Percentiles rank a stretch among this genome's conserved stretches.
Evolutionary conservation across 257 asterid species (phyloP).

Genomic region (Fraxinus quadrangulata): DNA sequence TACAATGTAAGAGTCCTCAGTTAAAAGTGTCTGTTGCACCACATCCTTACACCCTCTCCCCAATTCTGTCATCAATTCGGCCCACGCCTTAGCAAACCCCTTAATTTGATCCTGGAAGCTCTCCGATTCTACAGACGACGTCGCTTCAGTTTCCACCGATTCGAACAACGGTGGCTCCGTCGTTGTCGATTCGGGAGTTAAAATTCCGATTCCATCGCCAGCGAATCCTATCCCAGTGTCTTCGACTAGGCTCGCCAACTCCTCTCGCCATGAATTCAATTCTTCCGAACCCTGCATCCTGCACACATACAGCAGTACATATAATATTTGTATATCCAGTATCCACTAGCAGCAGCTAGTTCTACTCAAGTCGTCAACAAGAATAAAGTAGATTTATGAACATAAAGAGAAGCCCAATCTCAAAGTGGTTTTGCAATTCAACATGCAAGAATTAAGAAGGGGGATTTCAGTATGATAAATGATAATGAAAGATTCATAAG

Average conservation of each 20-base stretch:
- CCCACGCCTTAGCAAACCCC: conserved; percentile 91
- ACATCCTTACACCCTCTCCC: conserved; percentile 80
- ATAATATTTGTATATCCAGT: conserved; percentile 9
- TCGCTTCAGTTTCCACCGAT: conserved; percentile 21
- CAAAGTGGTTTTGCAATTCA: background rate
- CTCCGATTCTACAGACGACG: conserved; percentile 46
- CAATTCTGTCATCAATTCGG: conserved; percentile 66
- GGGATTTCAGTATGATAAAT: background rate
- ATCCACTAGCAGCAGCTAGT: background rate
- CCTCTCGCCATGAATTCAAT: conserved; percentile 73
- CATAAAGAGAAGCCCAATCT: background rate
- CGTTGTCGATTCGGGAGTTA: conserved; percentile 36
- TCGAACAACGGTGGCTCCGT: conserved; percentile 32
- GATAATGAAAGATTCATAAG: background rate
- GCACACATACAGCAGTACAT: background rate
- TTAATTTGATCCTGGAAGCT: conserved; percentile 76
- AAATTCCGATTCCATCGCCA: conserved; percentile 39
- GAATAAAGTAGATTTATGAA: background rate
- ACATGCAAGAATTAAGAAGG: background rate
- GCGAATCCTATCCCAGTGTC: conserved; percentile 57
- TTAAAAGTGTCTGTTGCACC: conserved; percentile 67
- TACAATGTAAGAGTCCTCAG: conserved; percentile 84
- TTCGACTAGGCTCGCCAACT: conserved; percentile 71
- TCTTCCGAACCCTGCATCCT: conserved; percentile 55
- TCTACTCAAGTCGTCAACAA: background rate